A percentile compares a stretch with the other conserved stretches of the same genome.
Conservation (phyloP, 495 filamentous ascomycete species). For the Penicillium manginii region DNA sequence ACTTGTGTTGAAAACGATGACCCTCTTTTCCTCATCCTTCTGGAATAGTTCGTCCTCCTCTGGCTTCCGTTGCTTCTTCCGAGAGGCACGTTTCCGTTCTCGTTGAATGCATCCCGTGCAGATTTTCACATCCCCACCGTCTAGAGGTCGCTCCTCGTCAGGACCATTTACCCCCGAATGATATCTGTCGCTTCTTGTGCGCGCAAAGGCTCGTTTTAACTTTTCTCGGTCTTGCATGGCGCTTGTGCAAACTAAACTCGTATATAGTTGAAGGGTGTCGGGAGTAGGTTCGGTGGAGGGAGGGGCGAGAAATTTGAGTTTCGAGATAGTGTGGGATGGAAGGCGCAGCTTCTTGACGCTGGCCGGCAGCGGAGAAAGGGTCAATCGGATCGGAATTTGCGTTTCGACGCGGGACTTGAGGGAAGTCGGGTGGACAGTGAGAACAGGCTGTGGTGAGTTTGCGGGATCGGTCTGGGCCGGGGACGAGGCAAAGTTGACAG, state of each 20-base stretch:
- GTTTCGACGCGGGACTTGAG: slow-evolving; percentile 93
- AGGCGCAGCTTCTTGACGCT: slow-evolving; percentile 81
- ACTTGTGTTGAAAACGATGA: slow-evolving; percentile 92
- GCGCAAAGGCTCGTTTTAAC: slow-evolving; percentile 63
- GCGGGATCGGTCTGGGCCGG: slow-evolving; percentile 34
- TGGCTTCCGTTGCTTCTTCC: slow-evolving; percentile 86
- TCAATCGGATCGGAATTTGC: slow-evolving; percentile 82
- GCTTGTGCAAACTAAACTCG: slow-evolving; percentile 84
- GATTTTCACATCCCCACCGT: slow-evolving; percentile 85
- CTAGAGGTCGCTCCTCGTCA: slow-evolving; percentile 71
- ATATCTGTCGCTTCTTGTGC: slow-evolving; percentile 58
- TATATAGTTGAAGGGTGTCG: slow-evolving; percentile 80
- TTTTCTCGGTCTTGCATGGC: slow-evolving; percentile 80
- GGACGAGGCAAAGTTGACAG: slow-evolving; percentile 40
- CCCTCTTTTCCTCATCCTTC: slow-evolving; percentile 73
- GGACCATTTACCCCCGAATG: slow-evolving; percentile 27
- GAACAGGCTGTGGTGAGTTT: slow-evolving; percentile 37
- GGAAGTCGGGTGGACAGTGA: slow-evolving; percentile 66
- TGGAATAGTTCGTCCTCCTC: slow-evolving; percentile 83
- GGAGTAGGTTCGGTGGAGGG: slow-evolving; percentile 58
- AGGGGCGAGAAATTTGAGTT: slow-evolving; percentile 81
- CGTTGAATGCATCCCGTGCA: slow-evolving; percentile 81
- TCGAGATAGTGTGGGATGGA: slow-evolving; percentile 86
- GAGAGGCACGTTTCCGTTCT: slow-evolving; percentile 82
- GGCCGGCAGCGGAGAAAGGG: slow-evolving; percentile 68